phyloP scores from a whole-genome alignment of 352 stramenopile species.

The Pythium utonaiense region DNA sequence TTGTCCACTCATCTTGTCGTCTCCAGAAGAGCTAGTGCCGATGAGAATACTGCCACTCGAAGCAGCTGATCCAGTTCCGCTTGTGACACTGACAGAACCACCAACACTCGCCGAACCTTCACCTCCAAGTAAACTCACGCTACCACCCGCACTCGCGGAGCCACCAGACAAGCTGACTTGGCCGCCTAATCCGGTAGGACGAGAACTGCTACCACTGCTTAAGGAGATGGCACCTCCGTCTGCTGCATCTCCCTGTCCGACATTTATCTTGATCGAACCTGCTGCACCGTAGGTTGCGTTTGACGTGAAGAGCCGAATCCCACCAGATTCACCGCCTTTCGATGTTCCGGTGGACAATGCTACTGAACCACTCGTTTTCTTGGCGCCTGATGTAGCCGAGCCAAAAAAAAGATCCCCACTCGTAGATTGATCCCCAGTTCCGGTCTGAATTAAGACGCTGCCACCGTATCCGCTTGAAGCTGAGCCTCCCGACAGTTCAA shows the following conservation, averaged over 20 bases:
- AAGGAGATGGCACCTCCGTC: constrained; percentile 10
- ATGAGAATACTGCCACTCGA: constrained; percentile 5
- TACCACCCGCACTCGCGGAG: background rate
- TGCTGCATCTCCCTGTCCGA: background rate
- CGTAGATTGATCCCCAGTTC: background rate
- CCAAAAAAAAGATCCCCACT: constrained; percentile 14
- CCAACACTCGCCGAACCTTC: background rate
- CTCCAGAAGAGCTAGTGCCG: background rate
- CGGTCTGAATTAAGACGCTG: background rate
- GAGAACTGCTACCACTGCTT: background rate
- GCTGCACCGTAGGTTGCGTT: constrained; percentile 4
- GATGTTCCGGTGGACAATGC: constrained; percentile 13
- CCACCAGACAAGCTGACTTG: background rate
- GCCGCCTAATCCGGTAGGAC: background rate
- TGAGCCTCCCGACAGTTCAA: constrained; percentile 4
- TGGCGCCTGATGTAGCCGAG: constrained; percentile 3
- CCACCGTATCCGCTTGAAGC: background rate
- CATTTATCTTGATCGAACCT: constrained; percentile 2
- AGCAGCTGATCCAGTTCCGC: constrained; percentile 5
- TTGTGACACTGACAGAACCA: background rate
- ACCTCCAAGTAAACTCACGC: background rate
- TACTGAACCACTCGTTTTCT: constrained; percentile 14
- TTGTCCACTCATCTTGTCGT: constrained; percentile 13
- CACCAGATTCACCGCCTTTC: constrained; percentile 11
- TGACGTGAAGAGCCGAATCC: constrained; percentile 12